Base-by-base conservation (phyloP, 208 protist species). In the Vickermania spadyakhi region DNA sequence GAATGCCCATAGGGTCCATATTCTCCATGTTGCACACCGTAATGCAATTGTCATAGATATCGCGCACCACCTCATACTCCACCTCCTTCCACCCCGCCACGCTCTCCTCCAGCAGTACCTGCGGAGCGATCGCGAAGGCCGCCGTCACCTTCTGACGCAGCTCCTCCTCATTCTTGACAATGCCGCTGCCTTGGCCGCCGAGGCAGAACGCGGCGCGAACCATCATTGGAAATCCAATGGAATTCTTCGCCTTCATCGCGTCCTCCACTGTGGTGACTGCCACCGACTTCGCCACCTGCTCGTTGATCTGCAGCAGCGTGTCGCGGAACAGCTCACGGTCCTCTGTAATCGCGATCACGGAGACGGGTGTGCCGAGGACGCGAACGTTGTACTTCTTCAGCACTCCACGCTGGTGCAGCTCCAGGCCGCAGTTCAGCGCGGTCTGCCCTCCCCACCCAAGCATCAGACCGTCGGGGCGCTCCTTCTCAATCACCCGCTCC, bases 1-100 rank as follows among this genome's bases (percentile, higher is more conserved):
- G 98, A 68, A 99, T 95, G 31, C 98, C 97, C 64, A 98, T 86
- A 25, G 93, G 95, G 68, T 98, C 94, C 70, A 99, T 98, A 82
- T 99, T 99, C 80, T 99, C 98, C 98, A 99, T 99, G 80, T 99
- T 99, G 84, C 98, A 99, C 56, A 99, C 98, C 27, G 98, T 99
- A 63, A 99, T 98, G 81, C 97, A 99, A 84, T 99, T 99, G 79
- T 99, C 97, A 57, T 97, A 84, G 56, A 86, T 85, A 69, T 99
- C 98, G 61, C 96, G 81, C 28, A 99, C 89, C 49, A 99, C 96
- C 81, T 99, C 98, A 81, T 99, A 99, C 87, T 99, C 98, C 56
- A 99, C 91, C 75, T 99, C 98, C 84, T 99, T 99, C 98, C 98
- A 99, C 30, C 98, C 98, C 52, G 97, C 96, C 56, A 99, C 81